Percentiles rank a stretch among this genome's conserved stretches.
phyloP scores from a whole-genome alignment of 192 early-diverging fungal species.

The Podila epigama region DNA sequence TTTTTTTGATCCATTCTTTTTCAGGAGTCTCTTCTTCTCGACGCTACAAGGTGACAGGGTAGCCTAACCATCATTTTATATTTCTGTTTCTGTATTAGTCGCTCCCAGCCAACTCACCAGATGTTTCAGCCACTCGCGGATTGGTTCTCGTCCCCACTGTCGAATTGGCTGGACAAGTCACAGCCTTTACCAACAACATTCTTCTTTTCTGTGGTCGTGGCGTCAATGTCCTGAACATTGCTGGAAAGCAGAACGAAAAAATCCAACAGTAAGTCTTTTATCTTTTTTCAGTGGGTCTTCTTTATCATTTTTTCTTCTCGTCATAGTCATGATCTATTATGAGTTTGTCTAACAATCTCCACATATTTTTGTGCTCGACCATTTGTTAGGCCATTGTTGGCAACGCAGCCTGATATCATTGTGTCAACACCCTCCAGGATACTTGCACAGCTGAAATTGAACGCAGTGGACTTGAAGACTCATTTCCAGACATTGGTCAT shows the following conservation, averaged over 20 bases:
- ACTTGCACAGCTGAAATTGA: conserved; percentile 77
- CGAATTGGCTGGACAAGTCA: conserved; percentile 95
- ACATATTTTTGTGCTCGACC: background rate
- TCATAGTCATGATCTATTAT: too few relatives aligned
- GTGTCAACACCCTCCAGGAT: conserved; percentile 87
- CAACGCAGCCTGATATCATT: conserved; percentile 86
- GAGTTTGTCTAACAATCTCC: background rate
- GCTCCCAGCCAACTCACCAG: conserved; percentile 41
- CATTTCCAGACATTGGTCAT: conserved; percentile 84
- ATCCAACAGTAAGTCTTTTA: conserved; percentile 57
- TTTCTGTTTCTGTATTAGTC: conserved; percentile 25
- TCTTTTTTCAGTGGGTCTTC: background rate
- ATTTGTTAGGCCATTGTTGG: conserved; percentile 71
- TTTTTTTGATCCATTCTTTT: too few relatives aligned
- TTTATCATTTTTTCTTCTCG: too few relatives aligned
- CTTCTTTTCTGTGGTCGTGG: conserved; percentile 73
- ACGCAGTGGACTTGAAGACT: conserved; percentile 36
- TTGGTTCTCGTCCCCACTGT: conserved; percentile 94
- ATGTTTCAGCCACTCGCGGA: conserved; percentile 51
- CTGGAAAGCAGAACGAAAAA: conserved; percentile 59
- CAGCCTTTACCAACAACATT: conserved; percentile 75
- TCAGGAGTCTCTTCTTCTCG: background rate
- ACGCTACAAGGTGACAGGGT: background rate
- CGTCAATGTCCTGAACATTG: conserved; percentile 73
- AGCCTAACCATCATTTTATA: too few relatives aligned